A percentile compares a stretch with the other conserved stretches of the same genome.
phyloP scores from a whole-genome alignment of 441 rosid species.

The Euphorbia celastroides region DNA sequence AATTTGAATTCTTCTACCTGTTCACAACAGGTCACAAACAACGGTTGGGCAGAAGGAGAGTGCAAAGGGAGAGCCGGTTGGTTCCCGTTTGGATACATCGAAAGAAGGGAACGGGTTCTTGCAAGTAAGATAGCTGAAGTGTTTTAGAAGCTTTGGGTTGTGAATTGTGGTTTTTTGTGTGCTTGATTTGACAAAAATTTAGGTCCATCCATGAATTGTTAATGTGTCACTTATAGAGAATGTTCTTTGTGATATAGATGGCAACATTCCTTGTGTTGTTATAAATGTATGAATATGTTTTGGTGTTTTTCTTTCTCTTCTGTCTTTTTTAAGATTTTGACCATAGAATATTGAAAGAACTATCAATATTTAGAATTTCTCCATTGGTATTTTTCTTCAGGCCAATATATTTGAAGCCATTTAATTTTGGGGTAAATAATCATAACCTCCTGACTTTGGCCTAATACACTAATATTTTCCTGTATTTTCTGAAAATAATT shows the following conservation, averaged over 20 bases:
- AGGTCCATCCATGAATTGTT: slow-evolving; percentile 5
- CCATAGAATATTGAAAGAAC: too few species aligned
- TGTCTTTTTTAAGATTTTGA: background rate
- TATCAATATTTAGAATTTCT: background rate
- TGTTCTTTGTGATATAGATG: slow-evolving; percentile 26
- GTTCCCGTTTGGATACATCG: slow-evolving; percentile 77
- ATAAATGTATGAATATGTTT: background rate
- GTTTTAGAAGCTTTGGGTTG: slow-evolving; percentile 33
- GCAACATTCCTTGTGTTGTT: background rate
- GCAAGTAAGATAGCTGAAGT: slow-evolving; percentile 67
- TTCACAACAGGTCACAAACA: slow-evolving; percentile 58
- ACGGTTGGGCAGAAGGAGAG: slow-evolving; percentile 96
- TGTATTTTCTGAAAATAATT: too few species aligned
- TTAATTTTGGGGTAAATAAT: too few species aligned
- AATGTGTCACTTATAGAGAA: slow-evolving; percentile 12
- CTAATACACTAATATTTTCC: too few species aligned
- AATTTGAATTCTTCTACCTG: slow-evolving; percentile 6
- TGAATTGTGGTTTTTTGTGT: slow-evolving; percentile 21
- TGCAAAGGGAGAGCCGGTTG: slow-evolving; percentile 91
- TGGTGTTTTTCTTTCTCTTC: background rate
- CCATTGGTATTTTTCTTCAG: background rate
- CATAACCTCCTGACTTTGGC: too few species aligned
- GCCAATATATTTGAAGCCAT: too few species aligned
- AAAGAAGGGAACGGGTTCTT: slow-evolving; percentile 82
- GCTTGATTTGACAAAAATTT: slow-evolving; percentile 14